These are phyloP conservation scores for Lentinula sp. DNA, from an alignment of 768 basidiomycete genomes.

Conservation along the genomic window DNA sequence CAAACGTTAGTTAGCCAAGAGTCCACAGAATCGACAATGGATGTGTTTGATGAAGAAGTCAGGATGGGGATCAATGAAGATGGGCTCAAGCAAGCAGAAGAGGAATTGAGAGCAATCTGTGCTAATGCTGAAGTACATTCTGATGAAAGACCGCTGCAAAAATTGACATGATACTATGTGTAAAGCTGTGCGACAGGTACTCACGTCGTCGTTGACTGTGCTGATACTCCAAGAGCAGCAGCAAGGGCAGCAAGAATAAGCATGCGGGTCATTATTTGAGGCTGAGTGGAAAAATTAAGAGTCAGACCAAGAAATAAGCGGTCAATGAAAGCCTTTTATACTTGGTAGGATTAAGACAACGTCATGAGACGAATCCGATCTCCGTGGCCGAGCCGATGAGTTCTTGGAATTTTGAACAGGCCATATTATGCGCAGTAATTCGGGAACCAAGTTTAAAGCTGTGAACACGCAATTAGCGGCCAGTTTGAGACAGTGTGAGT, in stretches of 20 bases:
- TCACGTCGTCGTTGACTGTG: conserved; percentile 37
- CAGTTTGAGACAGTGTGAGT: neutral
- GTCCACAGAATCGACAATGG: conserved; percentile 45
- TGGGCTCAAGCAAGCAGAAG: conserved; percentile 43
- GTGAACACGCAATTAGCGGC: neutral
- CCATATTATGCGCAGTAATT: neutral
- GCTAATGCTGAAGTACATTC: conserved; percentile 44
- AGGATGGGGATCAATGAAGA: conserved; percentile 36
- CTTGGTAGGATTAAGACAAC: neutral
- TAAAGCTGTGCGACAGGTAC: neutral
- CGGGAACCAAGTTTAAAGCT: neutral
- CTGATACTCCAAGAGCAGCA: conserved; percentile 17
- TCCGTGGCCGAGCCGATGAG: neutral
- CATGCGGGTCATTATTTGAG: conserved; percentile 16
- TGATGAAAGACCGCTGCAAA: conserved; percentile 21
- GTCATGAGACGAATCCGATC: neutral
- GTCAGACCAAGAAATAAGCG: neutral
- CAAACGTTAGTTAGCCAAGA: conserved; percentile 51
- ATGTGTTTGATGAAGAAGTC: conserved; percentile 23
- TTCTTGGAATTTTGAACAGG: neutral
- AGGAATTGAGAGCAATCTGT: conserved; percentile 34
- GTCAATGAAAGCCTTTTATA: neutral
- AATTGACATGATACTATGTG: neutral
- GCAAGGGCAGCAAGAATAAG: conserved; percentile 24
- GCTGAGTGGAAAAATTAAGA: neutral